Conservation (phyloP, 2,329 filamentous ascomycete genomes). For the Pseudogymnoascus sp. region DNA sequence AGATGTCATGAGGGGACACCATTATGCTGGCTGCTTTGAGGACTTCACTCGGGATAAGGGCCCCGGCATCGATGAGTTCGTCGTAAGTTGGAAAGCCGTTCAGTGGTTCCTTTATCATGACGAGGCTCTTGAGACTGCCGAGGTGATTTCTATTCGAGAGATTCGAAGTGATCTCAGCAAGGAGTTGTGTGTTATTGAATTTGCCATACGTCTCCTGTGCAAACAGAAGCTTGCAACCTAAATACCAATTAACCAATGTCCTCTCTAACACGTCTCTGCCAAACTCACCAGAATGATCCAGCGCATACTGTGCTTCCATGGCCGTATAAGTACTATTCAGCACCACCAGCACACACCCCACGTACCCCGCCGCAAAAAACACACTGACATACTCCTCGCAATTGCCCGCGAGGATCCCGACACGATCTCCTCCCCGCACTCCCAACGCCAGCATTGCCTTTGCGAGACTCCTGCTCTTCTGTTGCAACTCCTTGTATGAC, state of each 20-base stretch:
- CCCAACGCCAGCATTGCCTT: constrained; percentile 59
- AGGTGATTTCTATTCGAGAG: constrained; percentile 34
- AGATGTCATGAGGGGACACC: constrained; percentile 57
- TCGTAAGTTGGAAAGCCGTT: constrained; percentile 51
- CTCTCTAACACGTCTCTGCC: not conserved
- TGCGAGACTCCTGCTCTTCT: constrained; percentile 52
- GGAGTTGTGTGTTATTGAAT: constrained; percentile 51
- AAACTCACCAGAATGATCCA: constrained; percentile 56
- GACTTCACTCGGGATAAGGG: constrained; percentile 36
- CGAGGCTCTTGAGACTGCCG: constrained; percentile 38
- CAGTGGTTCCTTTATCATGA: constrained; percentile 51
- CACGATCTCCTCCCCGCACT: constrained; percentile 39
- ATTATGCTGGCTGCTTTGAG: constrained; percentile 45
- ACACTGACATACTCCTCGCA: constrained; percentile 24
- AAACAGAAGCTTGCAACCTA: constrained; percentile 65
- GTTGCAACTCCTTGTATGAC: constrained; percentile 58
- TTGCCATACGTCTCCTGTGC: constrained; percentile 61
- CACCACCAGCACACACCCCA: constrained; percentile 64
- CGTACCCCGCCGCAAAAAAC: constrained; percentile 23
- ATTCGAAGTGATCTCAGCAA: constrained; percentile 40
- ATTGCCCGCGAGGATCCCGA: constrained; percentile 21
- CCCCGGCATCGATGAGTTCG: constrained; percentile 45
- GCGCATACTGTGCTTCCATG: constrained; percentile 60
- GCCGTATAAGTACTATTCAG: constrained; percentile 77
- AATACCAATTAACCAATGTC: not conserved